These are phyloP conservation scores for Panus rudis DNA, from an alignment of 768 basidiomycete species.

Conservation along the genomic window DNA sequence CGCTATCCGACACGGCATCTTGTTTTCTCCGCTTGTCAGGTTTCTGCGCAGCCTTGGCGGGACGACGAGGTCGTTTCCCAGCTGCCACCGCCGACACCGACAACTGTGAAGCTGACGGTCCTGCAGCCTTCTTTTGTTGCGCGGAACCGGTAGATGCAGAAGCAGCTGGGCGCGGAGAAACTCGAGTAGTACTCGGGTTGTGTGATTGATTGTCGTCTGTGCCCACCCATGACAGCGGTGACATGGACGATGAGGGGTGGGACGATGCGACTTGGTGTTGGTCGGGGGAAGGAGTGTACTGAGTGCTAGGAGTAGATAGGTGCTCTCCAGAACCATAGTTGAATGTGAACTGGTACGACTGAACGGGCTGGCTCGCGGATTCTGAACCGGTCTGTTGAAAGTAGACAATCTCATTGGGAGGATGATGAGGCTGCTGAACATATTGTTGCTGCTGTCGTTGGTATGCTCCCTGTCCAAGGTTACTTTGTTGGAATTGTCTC, in stretches of 20 bases:
- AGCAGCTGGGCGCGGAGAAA: not conserved
- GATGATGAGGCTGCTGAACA: not conserved
- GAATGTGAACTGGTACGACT: constrained; percentile 3
- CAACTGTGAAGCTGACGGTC: not conserved
- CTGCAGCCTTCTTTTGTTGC: not conserved
- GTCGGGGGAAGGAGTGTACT: constrained; percentile 2
- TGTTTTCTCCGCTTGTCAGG: not conserved
- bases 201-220: constrained; percentile 3
- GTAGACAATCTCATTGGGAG: not conserved
- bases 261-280: too few species aligned
- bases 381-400: not conserved
- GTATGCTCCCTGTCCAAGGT: not conserved
- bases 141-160: not conserved
- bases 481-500: too few species aligned
- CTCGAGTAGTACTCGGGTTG: not conserved
- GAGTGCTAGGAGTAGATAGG: not conserved
- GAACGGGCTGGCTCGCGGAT: not conserved
- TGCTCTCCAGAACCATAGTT: not conserved
- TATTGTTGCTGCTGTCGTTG: constrained; percentile 3
- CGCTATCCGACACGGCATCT: constrained; percentile 1
- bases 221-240: constrained; percentile 1
- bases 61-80: constrained; percentile 6
- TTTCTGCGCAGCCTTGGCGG: not conserved
- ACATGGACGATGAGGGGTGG: constrained; percentile 1
- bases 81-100: not conserved